These are phyloP conservation scores for Salpingoeca rosetta DNA, from an alignment of 78 protist genomes.

Conservation along the genomic window DNA sequence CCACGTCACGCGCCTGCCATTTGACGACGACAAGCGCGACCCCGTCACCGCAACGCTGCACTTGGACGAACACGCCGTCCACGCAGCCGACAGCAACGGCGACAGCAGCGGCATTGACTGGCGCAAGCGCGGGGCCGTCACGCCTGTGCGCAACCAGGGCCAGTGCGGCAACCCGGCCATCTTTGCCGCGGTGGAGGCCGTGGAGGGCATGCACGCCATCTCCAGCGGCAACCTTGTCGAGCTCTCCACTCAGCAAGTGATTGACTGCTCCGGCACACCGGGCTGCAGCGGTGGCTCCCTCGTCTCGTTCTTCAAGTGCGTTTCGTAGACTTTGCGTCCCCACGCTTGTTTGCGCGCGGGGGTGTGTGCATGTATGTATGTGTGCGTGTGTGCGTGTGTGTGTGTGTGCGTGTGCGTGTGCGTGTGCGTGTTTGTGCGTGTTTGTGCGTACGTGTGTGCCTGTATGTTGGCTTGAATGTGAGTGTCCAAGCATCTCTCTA, in stretches of 20 bases:
- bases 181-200: slow-evolving; percentile 15
- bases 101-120: slow-evolving; percentile 12
- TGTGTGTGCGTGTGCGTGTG: too few species aligned
- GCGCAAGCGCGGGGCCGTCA: slow-evolving; percentile 24
- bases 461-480: too few species aligned
- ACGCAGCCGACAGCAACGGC: neutral
- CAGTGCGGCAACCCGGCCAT: slow-evolving; percentile 40
- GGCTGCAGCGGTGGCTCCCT: neutral
- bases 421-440: too few species aligned
- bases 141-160: slow-evolving; percentile 45
- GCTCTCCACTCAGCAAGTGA: neutral
- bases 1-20: neutral
- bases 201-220: slow-evolving; percentile 24
- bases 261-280: neutral
- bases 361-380: too few species aligned
- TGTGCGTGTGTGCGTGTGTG: too few species aligned
- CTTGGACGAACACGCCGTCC: too few species aligned
- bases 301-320: too few species aligned
- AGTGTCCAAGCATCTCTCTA: too few species aligned
- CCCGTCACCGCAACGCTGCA: too few species aligned
- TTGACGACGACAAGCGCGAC: neutral
- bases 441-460: too few species aligned
- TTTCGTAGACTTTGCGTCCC: too few species aligned
- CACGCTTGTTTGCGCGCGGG: too few species aligned
- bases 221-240: neutral